phyloP scores from a whole-genome alignment of 345 rosid species.

The Syzygium jambos region DNA sequence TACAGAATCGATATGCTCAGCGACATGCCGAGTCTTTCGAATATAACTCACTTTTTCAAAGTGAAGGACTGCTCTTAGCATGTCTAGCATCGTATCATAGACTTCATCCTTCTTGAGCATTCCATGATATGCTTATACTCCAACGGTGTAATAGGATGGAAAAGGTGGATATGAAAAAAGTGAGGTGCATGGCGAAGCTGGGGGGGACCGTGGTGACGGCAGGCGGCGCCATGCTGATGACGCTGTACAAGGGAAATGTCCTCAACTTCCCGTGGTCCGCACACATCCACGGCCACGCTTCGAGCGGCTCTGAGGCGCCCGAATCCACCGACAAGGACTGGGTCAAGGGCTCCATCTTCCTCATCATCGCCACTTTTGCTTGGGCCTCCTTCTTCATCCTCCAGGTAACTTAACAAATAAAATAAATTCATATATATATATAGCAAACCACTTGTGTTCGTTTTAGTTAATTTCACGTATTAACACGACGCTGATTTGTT shows the following conservation, averaged over 20 bases:
- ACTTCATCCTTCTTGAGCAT: background rate
- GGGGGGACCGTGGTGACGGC: conserved; percentile 65
- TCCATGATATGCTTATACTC: background rate
- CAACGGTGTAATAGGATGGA: conserved; percentile 49
- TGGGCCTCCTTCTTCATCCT: conserved; percentile 82
- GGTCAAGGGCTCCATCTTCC: conserved; percentile 62
- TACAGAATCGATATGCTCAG: too few relatives aligned
- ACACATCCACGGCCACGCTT: conserved; percentile 11
- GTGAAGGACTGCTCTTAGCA: too few relatives aligned
- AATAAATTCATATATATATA: background rate
- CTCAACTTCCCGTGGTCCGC: conserved; percentile 50
- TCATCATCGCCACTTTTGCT: conserved; percentile 77
- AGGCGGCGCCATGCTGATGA: conserved; percentile 81
- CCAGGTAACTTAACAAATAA: conserved; percentile 33
- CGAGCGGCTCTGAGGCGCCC: conserved; percentile 3
- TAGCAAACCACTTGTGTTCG: background rate
- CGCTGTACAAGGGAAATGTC: conserved; percentile 70
- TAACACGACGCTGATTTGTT: background rate
- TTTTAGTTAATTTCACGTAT: background rate
- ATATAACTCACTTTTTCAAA: background rate
- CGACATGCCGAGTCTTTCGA: too few relatives aligned
- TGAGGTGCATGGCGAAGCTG: conserved; percentile 72
- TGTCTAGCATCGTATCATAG: background rate
- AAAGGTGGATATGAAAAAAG: conserved; percentile 56
- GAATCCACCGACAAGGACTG: conserved; percentile 31